Evolutionary conservation across 768 basidiomycete genomes (phyloP), one percentile per base, ranked within the genome.

Genomic region (Gelatoporia subvermispora): DNA sequence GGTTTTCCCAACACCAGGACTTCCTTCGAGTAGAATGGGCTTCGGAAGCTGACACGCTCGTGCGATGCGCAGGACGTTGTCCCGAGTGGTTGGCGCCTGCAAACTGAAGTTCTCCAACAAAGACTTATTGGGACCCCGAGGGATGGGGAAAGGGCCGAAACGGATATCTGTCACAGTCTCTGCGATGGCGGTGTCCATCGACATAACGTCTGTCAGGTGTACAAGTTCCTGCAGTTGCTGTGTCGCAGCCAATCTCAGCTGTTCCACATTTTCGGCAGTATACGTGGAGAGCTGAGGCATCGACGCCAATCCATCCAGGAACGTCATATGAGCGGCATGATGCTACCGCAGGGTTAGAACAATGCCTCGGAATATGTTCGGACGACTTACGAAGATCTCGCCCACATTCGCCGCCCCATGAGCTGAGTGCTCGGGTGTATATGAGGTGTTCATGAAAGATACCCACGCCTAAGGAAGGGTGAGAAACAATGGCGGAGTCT

Each of bases 1-100:
- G 2, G 96, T 98, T 69, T 99, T 99, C 2, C 96, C 96, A 13
- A 98, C 96, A 0, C 96, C 96, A 10, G 96, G 96, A 66, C 93
- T 97, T 1, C 96, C 96, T 63, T 99, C 96, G 8, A 99, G 75
- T 11, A 99, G 75, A 50, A 99, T 90, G 0, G 96, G 93, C 64
- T 97, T 98, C 2, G 69, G 59, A 3, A 97, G 72, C 65, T 98
- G 96, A 51, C 86, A 89, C 3, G 93, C 96, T 47, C 96, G 79
- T 25, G 91, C 70, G 11, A 98, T 81, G 18, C 95, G 85, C 75
- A 88, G 79, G 17, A 88, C 85, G 64, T 99, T 99, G 51, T 84
- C 77, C 36, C 75, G 76, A 13, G 94, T 90, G 2, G 96, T 98
- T 0, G 95, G 93, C 0, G 93, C 93, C 44, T 82, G 73, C 37